phyloP scores from a whole-genome alignment of 345 rosid genomes.

The Corymbia maculata region DNA sequence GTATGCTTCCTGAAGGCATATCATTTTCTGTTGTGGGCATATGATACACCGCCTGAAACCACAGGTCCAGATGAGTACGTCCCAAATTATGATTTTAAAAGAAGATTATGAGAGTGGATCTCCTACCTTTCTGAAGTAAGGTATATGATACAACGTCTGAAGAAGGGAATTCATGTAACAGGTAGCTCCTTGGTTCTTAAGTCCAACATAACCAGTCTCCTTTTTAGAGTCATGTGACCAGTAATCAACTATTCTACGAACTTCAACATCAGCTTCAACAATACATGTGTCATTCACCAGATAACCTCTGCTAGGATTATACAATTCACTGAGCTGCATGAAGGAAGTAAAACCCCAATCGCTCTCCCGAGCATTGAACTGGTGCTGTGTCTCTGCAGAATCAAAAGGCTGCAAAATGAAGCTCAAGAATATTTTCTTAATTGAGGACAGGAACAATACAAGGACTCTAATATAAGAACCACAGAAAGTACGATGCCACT shows the following conservation, averaged over 20 bases:
- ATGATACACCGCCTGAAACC: conserved; percentile 48
- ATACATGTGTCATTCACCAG: conserved; percentile 35
- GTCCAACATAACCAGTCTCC: conserved; percentile 57
- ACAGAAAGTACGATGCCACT: neutral
- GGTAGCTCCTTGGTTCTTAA: conserved; percentile 64
- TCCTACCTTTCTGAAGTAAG: conserved; percentile 50
- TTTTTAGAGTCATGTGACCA: conserved; percentile 54
- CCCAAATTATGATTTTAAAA: neutral
- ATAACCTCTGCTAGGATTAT: conserved; percentile 42
- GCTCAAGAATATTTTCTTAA: neutral
- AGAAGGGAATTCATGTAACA: conserved; percentile 60
- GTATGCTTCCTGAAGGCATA: conserved; percentile 59
- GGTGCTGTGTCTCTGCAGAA: conserved; percentile 46
- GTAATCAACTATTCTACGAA: conserved; percentile 38
- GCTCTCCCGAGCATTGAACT: conserved; percentile 38
- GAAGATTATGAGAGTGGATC: neutral
- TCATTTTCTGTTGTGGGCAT: conserved; percentile 63
- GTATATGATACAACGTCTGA: conserved; percentile 46
- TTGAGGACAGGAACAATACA: neutral
- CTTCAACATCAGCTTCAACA: conserved; percentile 51
- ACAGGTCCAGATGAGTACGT: neutral
- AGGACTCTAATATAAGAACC: neutral
- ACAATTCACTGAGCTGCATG: conserved; percentile 43
- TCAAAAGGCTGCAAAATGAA: neutral
- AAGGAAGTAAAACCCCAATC: conserved; percentile 63